Percentiles rank a stretch among this genome's conserved stretches.
Evolutionary conservation across 2,329 filamentous ascomycete species (phyloP).

Genomic region (Penicillium oxalicum): DNA sequence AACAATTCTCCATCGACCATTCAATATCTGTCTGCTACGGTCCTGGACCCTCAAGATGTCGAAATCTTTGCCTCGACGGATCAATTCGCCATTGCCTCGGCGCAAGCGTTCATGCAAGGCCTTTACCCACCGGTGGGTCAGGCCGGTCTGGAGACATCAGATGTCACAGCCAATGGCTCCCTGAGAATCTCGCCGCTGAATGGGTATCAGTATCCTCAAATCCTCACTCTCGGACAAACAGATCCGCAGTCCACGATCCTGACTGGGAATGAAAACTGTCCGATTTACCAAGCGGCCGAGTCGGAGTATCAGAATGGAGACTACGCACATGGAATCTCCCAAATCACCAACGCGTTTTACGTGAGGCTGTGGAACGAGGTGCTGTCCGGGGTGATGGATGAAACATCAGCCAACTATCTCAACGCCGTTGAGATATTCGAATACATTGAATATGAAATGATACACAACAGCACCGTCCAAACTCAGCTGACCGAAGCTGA

Average conservation of each 20-base stretch:
- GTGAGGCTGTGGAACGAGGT: slow-evolving; percentile 38
- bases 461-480: slow-evolving; percentile 46
- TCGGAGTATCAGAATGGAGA: slow-evolving; percentile 39
- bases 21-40: slow-evolving; percentile 41
- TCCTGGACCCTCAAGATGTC: slow-evolving; percentile 43
- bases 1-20: slow-evolving; percentile 34
- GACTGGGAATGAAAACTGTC: slow-evolving; percentile 45
- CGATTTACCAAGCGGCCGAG: slow-evolving; percentile 31
- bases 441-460: slow-evolving; percentile 49
- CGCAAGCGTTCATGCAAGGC: slow-evolving; percentile 57
- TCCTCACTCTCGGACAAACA: slow-evolving; percentile 39
- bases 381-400: slow-evolving; percentile 39
- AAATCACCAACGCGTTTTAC: slow-evolving; percentile 43
- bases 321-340: slow-evolving; percentile 37
- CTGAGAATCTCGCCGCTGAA: slow-evolving; percentile 44
- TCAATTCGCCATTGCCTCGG: slow-evolving; percentile 47
- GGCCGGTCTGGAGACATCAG: slow-evolving; percentile 27
- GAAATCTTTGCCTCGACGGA: slow-evolving; percentile 44
- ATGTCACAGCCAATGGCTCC: slow-evolving; percentile 45
- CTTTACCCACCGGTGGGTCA: slow-evolving; percentile 50
- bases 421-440: slow-evolving; percentile 53
- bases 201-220: slow-evolving; percentile 54
- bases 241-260: slow-evolving; percentile 50
- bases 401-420: slow-evolving; percentile 41
- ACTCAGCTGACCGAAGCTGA: slow-evolving; percentile 27